phyloP scores from a whole-genome alignment of 2,329 filamentous ascomycete genomes.

The Clarireedia homoeocarpa region DNA sequence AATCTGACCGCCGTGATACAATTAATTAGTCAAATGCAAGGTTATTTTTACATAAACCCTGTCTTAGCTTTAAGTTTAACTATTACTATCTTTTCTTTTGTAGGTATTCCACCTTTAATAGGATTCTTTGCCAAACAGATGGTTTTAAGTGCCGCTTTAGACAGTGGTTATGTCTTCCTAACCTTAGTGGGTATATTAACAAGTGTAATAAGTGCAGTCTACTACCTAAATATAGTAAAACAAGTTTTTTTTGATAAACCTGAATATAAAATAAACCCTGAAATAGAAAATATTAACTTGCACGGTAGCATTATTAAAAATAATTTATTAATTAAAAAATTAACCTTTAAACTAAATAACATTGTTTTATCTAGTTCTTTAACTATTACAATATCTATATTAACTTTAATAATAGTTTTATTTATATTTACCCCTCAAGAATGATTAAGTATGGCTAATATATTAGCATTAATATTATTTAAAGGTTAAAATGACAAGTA shows the following conservation, averaged over 20 bases:
- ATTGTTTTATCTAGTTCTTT: constrained; percentile 27
- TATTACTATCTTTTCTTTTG: constrained; percentile 15
- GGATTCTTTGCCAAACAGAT: constrained; percentile 16
- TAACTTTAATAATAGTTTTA: constrained; percentile 28
- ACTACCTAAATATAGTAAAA: constrained; percentile 33
- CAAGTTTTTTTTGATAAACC: constrained; percentile 31
- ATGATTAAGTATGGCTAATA: constrained; percentile 30
- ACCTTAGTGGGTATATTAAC: constrained; percentile 31
- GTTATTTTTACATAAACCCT: constrained; percentile 15
- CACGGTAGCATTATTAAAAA: constrained; percentile 9
- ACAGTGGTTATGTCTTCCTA: constrained; percentile 27
- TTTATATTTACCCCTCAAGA: constrained; percentile 26
- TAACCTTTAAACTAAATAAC: constrained; percentile 19
- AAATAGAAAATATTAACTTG: constrained; percentile 15
- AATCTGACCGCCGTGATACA: background rate
- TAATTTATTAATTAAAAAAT: constrained; percentile 9
- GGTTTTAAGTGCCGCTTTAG: constrained; percentile 15
- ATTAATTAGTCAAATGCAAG: constrained; percentile 13
- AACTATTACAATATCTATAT: constrained; percentile 29
- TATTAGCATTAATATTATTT: constrained; percentile 30
- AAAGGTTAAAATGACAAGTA: background rate
- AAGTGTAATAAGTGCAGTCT: constrained; percentile 31
- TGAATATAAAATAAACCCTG: constrained; percentile 22
- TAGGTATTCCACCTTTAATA: constrained; percentile 14
- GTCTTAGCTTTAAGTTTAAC: constrained; percentile 14